These are phyloP conservation scores for Raphanus raphanistrum DNA, from an alignment of 345 rosid species.

Conservation along the genomic window DNA sequence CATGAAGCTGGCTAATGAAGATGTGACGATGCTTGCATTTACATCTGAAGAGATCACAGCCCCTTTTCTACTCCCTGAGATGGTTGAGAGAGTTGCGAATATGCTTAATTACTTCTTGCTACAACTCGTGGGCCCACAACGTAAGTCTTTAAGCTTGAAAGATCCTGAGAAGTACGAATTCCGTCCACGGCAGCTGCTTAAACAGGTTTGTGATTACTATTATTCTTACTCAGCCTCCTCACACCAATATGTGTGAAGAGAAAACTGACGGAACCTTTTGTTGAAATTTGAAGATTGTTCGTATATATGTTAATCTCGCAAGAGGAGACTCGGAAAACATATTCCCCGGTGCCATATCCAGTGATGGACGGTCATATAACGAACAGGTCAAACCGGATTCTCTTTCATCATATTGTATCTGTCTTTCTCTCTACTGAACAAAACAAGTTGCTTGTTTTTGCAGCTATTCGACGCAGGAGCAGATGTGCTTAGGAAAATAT, in stretches of 20 bases:
- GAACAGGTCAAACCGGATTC: slow-evolving; percentile 62
- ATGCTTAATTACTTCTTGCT: slow-evolving; percentile 96
- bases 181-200: slow-evolving; percentile 89
- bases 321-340: slow-evolving; percentile 78
- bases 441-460: slow-evolving; percentile 17
- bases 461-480: slow-evolving; percentile 91
- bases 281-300: slow-evolving; percentile 73
- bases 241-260: slow-evolving; percentile 3
- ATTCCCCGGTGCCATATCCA: slow-evolving; percentile 89
- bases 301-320: slow-evolving; percentile 82
- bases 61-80: slow-evolving; percentile 98
- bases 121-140: slow-evolving; percentile 97
- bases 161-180: slow-evolving; percentile 98
- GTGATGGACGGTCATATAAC: slow-evolving; percentile 94
- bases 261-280: not conserved
- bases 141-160: slow-evolving; percentile 82
- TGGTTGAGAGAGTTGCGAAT: slow-evolving; percentile 98
- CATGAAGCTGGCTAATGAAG: slow-evolving; percentile 99
- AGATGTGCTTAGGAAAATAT: slow-evolving; percentile 72
- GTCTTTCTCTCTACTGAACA: slow-evolving; percentile 15
- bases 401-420: slow-evolving; percentile 7
- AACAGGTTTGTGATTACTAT: slow-evolving; percentile 60
- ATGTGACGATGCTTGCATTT: slow-evolving; percentile 89
- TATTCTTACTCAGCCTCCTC: not conserved
- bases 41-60: slow-evolving; percentile 92